A percentile compares a stretch with the other conserved stretches of the same genome.
These are phyloP conservation scores for Trifolium dubium DNA, from an alignment of 306 rosid species.

Conservation along the genomic window DNA sequence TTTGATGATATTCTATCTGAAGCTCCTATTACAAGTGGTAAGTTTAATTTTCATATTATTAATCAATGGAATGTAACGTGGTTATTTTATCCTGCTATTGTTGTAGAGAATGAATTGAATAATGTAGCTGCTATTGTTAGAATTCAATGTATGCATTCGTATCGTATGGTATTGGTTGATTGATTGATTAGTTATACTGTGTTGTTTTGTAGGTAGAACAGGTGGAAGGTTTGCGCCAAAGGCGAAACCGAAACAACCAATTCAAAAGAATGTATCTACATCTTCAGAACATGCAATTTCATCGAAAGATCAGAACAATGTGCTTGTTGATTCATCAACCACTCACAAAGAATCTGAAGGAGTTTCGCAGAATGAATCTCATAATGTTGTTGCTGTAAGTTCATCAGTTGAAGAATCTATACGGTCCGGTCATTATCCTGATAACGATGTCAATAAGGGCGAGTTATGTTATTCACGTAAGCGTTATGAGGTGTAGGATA, in stretches of 20 bases:
- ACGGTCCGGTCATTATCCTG: not conserved
- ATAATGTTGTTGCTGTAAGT: conserved; percentile 29
- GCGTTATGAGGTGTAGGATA: not conserved
- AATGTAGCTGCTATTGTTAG: too few species aligned
- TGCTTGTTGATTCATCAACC: conserved; percentile 32
- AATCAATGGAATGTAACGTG: too few species aligned
- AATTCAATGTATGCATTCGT: too few species aligned
- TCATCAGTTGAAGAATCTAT: not conserved
- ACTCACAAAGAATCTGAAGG: conserved; percentile 18
- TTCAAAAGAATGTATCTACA: conserved; percentile 47
- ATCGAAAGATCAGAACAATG: conserved; percentile 43
- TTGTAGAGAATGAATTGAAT: too few species aligned
- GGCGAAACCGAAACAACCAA: conserved; percentile 56
- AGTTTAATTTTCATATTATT: too few species aligned
- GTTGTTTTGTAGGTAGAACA: conserved; percentile 48
- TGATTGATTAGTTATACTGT: not conserved
- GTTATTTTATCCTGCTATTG: too few species aligned
- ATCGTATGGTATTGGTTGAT: not conserved
- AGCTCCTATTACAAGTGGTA: too few species aligned
- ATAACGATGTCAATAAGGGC: conserved; percentile 37
- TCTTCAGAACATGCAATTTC: not conserved
- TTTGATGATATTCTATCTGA: too few species aligned
- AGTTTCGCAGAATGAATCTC: conserved; percentile 33
- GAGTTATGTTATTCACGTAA: conserved; percentile 31
- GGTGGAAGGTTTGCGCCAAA: conserved; percentile 68